Conservation (phyloP, 306 rosid genomes). For the Castanea sativa region DNA sequence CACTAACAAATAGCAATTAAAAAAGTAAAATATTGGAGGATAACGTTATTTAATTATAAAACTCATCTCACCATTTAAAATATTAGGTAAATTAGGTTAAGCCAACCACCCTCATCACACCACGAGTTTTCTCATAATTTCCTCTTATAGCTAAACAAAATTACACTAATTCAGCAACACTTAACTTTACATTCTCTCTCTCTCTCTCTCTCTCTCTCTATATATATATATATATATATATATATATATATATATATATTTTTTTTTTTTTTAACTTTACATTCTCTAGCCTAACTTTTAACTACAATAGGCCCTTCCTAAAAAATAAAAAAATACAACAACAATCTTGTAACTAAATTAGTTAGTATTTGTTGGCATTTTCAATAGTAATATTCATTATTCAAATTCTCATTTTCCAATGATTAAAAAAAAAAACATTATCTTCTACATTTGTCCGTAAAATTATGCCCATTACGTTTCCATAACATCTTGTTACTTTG, state of each 20-base stretch:
- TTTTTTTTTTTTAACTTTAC: not conserved
- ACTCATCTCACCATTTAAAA: not conserved
- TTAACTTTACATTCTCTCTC: not conserved
- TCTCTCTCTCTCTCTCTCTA: too few species aligned
- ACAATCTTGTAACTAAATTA: too few species aligned
- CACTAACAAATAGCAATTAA: not conserved
- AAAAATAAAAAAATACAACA: too few species aligned
- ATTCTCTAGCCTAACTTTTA: not conserved
- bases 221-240: too few species aligned
- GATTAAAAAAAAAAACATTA: not conserved
- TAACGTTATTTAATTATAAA: slow-evolving; percentile 21
- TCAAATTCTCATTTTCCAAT: too few species aligned
- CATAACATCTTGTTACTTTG: not conserved
- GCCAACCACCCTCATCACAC: not conserved
- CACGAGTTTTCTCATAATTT: not conserved
- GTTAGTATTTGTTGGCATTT: too few species aligned
- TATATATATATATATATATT: too few species aligned
- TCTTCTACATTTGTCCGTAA: not conserved
- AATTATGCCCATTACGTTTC: too few species aligned
- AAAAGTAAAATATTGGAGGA: slow-evolving; percentile 11
- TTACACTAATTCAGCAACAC: not conserved
- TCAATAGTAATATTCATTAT: too few species aligned
- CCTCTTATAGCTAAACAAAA: not conserved
- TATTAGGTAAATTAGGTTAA: not conserved
- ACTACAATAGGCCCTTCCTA: too few species aligned